A percentile compares a stretch with the other conserved stretches of the same genome.
Evolutionary conservation across 306 rosid genomes (phyloP).

Genomic region (Fagus crenata): DNA sequence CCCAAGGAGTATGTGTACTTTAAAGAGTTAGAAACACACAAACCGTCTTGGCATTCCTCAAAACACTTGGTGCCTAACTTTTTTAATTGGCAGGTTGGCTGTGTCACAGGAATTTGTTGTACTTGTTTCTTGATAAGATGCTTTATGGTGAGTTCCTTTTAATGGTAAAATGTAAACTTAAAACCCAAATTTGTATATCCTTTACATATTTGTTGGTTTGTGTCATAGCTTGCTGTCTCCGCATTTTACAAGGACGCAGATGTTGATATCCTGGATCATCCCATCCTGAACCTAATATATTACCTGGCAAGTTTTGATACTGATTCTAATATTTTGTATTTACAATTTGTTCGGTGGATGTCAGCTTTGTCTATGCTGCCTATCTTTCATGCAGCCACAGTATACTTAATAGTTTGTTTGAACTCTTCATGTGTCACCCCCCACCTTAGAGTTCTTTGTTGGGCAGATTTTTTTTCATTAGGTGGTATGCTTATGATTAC

Average conservation of each 20-base stretch:
- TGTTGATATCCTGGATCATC: conserved; percentile 62
- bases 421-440: neutral
- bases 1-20: neutral
- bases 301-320: conserved; percentile 55
- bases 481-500: neutral
- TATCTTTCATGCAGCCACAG: neutral
- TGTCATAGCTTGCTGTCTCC: conserved; percentile 56
- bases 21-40: neutral
- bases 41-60: neutral
- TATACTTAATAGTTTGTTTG: neutral
- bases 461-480: neutral
- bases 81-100: conserved; percentile 60
- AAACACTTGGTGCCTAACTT: conserved; percentile 23
- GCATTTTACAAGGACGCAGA: conserved; percentile 46
- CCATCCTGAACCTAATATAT: conserved; percentile 60
- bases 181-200: conserved; percentile 8
- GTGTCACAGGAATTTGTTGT: conserved; percentile 69
- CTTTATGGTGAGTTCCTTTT: conserved; percentile 54
- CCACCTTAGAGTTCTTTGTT: neutral
- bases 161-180: conserved; percentile 2
- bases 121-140: conserved; percentile 78
- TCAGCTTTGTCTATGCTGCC: conserved; percentile 1
- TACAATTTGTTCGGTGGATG: neutral
- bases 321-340: neutral
- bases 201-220: conserved; percentile 27